These are phyloP conservation scores for Colletotrichum lentis DNA, from an alignment of 2,329 filamentous ascomycete genomes.

Conservation along the genomic window DNA sequence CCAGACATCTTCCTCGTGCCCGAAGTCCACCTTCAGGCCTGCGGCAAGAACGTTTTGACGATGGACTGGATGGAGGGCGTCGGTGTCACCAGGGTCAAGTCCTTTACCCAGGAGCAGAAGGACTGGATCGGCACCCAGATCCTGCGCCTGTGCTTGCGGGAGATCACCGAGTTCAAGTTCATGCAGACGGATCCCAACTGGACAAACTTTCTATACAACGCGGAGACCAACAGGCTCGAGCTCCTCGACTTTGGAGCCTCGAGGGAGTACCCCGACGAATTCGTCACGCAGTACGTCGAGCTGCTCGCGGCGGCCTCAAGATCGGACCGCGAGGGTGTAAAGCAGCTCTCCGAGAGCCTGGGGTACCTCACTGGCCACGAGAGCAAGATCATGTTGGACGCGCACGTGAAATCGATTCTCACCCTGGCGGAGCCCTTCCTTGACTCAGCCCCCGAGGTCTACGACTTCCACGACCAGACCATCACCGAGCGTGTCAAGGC, in stretches of 20 bases:
- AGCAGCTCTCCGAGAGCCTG: slow-evolving; percentile 74
- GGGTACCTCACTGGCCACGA: slow-evolving; percentile 95
- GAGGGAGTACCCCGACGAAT: slow-evolving; percentile 81
- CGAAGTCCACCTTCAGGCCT: slow-evolving; percentile 78
- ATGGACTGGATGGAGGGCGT: slow-evolving; percentile 91
- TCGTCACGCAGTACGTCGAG: slow-evolving; percentile 80
- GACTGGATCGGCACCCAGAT: slow-evolving; percentile 98
- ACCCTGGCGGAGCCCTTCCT: slow-evolving; percentile 94
- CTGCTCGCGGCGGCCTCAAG: slow-evolving; percentile 82
- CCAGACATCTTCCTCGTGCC: slow-evolving; percentile 80
- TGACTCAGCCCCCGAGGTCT: slow-evolving; percentile 76
- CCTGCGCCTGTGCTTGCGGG: slow-evolving; percentile 87
- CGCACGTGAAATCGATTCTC: slow-evolving; percentile 86
- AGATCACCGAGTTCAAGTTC: slow-evolving; percentile 93
- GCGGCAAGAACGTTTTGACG: slow-evolving; percentile 85
- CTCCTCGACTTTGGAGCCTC: slow-evolving; percentile 95
- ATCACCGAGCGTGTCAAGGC: slow-evolving; percentile 92
- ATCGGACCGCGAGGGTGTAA: slow-evolving; percentile 70
- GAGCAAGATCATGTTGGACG: slow-evolving; percentile 84
- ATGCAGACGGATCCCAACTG: slow-evolving; percentile 99
- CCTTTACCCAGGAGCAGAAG: slow-evolving; percentile 81
- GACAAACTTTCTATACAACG: slow-evolving; percentile 97
- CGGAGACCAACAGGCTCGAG: slow-evolving; percentile 75
- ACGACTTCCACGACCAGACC: slow-evolving; percentile 93
- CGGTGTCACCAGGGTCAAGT: slow-evolving; percentile 81